phyloP scores from a whole-genome alignment of 1,284 basidiomycete species.

The Takashimella tepidaria region DNA sequence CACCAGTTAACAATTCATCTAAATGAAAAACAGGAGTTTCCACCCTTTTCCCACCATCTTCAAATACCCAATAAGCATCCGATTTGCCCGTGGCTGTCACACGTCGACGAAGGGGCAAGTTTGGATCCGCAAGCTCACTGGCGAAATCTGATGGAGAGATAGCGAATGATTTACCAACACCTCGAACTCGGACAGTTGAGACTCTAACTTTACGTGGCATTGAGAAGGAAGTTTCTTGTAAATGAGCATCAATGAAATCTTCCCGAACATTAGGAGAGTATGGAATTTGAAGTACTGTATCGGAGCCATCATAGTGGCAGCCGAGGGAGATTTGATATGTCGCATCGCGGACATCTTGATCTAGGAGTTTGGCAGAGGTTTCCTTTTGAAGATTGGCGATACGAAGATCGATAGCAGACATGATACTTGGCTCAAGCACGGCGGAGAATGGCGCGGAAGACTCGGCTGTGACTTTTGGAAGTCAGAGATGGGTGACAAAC shows the following conservation, averaged over 20 bases:
- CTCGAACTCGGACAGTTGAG: constrained; percentile 48
- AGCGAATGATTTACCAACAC: constrained; percentile 48
- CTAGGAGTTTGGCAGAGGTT: constrained; percentile 30
- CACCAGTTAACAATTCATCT: constrained; percentile 61
- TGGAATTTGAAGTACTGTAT: constrained; percentile 42
- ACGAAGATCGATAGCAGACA: constrained; percentile 19
- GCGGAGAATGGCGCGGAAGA: constrained; percentile 15
- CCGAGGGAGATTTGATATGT: constrained; percentile 34
- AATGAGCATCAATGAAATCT: constrained; percentile 16
- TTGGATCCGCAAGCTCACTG: constrained; percentile 7
- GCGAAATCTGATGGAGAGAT: constrained; percentile 20
- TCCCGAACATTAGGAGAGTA: constrained; percentile 30
- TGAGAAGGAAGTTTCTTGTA: constrained; percentile 46
- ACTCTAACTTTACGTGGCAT: constrained; percentile 43
- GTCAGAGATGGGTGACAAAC: too few species aligned
- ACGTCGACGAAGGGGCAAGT: not conserved
- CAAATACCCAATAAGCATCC: constrained; percentile 9
- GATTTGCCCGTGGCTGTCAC: constrained; percentile 8
- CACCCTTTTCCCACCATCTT: constrained; percentile 29
- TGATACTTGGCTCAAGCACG: constrained; percentile 26
- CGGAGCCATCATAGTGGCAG: constrained; percentile 36
- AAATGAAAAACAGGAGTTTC: constrained; percentile 76
- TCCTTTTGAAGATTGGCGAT: constrained; percentile 18
- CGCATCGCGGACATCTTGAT: constrained; percentile 42
- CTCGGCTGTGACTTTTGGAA: constrained; percentile 19